Evolutionary conservation across 805 yeast species (phyloP).

Genomic region (Wickerhamomyces strasburgensis): DNA sequence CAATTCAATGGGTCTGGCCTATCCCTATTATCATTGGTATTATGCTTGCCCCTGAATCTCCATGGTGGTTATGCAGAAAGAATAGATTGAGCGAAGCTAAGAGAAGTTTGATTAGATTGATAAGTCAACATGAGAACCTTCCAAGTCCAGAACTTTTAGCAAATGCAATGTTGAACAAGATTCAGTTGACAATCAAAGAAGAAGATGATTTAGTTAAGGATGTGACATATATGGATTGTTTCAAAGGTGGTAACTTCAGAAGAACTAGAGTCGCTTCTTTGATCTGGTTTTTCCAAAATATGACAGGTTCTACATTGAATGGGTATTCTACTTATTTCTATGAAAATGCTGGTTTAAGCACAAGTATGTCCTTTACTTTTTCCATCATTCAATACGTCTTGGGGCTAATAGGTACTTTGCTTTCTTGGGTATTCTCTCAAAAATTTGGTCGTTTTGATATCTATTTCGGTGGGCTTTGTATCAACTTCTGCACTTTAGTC

Average conservation of each 20-base stretch:
- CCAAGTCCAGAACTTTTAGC: slow-evolving; percentile 21
- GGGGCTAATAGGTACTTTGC: slow-evolving; percentile 29
- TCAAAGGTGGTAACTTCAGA: slow-evolving; percentile 38
- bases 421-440: slow-evolving; percentile 30
- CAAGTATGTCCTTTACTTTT: slow-evolving; percentile 37
- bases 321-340: slow-evolving; percentile 47
- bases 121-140: slow-evolving; percentile 6
- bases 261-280: slow-evolving; percentile 38
- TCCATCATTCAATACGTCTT: slow-evolving; percentile 31
- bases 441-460: slow-evolving; percentile 28
- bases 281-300: slow-evolving; percentile 39
- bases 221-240: slow-evolving; percentile 37
- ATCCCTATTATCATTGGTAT: slow-evolving; percentile 29
- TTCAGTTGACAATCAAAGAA: slow-evolving; percentile 29
- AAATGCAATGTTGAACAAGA: slow-evolving; percentile 30
- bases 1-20: slow-evolving; percentile 24
- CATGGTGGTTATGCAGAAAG: slow-evolving; percentile 40
- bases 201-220: slow-evolving; percentile 22
- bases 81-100: slow-evolving; percentile 32
- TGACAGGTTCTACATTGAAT: slow-evolving; percentile 42
- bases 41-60: slow-evolving; percentile 41
- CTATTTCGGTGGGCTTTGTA: slow-evolving; percentile 22
- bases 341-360: slow-evolving; percentile 42
- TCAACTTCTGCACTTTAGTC: slow-evolving; percentile 16
- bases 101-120: slow-evolving; percentile 23